Percentiles rank a stretch among this genome's conserved stretches.
These are phyloP conservation scores for Diutina scorzettiae DNA, from an alignment of 1,139 yeast species.

Conservation along the genomic window DNA sequence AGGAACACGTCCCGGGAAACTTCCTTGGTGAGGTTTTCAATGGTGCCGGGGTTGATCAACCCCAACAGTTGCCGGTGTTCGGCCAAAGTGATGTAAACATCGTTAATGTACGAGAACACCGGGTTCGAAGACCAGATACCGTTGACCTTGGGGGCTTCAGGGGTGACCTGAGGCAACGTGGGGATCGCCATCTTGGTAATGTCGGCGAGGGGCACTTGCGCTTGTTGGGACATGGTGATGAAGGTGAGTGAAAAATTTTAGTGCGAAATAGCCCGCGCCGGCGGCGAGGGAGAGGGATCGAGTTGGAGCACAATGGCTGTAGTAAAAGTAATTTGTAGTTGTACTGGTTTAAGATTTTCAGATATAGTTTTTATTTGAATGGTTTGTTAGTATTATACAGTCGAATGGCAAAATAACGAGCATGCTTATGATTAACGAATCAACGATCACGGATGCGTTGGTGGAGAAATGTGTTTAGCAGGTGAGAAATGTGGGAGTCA, in stretches of 20 bases:
- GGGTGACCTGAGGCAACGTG: slow-evolving; percentile 46
- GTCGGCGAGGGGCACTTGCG: slow-evolving; percentile 32
- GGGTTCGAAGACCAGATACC: slow-evolving; percentile 82
- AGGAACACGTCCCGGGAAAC: slow-evolving; percentile 88
- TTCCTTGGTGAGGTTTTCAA: slow-evolving; percentile 89
- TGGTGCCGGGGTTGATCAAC: slow-evolving; percentile 84
- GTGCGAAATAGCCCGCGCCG: slow-evolving; percentile 2
- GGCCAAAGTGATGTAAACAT: slow-evolving; percentile 58
- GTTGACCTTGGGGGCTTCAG: slow-evolving; percentile 36
- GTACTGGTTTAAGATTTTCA: too few species aligned
- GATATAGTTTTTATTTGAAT: too few species aligned
- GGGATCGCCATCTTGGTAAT: slow-evolving; percentile 41
- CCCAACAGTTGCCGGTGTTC: slow-evolving; percentile 77
- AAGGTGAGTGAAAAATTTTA: slow-evolving; percentile 4
- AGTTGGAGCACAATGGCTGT: too few species aligned
- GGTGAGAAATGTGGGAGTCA: too few species aligned
- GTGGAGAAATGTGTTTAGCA: too few species aligned
- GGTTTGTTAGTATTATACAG: too few species aligned
- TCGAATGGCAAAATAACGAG: too few species aligned
- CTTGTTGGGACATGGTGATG: slow-evolving; percentile 6
- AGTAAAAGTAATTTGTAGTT: too few species aligned
- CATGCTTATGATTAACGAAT: too few species aligned
- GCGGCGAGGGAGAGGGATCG: too few species aligned
- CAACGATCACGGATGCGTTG: too few species aligned
- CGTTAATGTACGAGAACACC: slow-evolving; percentile 67